Percentiles rank a stretch among this genome's conserved stretches.
These are phyloP conservation scores for Marsdenia floribunda DNA, from an alignment of 257 asterid species.

Conservation along the genomic window DNA sequence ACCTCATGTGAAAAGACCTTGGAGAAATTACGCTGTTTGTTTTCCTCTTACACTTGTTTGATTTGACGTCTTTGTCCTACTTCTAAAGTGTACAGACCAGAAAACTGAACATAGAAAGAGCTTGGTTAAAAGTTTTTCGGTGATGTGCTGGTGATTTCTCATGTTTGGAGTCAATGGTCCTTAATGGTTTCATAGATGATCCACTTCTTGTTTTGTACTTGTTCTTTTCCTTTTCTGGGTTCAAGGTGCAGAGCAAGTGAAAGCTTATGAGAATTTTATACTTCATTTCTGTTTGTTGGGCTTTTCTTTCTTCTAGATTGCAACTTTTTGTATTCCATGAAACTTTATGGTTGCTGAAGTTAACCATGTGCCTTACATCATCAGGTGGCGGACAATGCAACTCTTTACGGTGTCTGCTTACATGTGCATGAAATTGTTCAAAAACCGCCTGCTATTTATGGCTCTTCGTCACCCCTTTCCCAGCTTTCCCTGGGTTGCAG, in stretches of 20 bases:
- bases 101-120: background rate
- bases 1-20: background rate
- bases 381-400: constrained; percentile 89
- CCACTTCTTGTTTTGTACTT: background rate
- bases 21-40: background rate
- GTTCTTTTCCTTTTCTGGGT: background rate
- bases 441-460: constrained; percentile 59
- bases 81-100: background rate
- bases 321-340: background rate
- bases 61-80: background rate
- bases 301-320: constrained; percentile 7
- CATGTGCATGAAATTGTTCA: constrained; percentile 82
- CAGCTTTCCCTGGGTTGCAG: constrained; percentile 45
- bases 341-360: constrained; percentile 18
- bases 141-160: background rate
- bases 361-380: constrained; percentile 31
- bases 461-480: constrained; percentile 48
- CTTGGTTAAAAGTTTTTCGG: background rate
- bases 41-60: background rate
- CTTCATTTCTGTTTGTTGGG: background rate
- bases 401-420: constrained; percentile 94
- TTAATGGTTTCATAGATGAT: background rate
- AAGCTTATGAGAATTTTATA: background rate
- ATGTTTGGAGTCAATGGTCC: background rate
- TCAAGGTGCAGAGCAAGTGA: too few relatives aligned